These are phyloP conservation scores for Colletotrichum sansevieriae DNA, from an alignment of 2,329 filamentous ascomycete genomes.

Conservation along the genomic window DNA sequence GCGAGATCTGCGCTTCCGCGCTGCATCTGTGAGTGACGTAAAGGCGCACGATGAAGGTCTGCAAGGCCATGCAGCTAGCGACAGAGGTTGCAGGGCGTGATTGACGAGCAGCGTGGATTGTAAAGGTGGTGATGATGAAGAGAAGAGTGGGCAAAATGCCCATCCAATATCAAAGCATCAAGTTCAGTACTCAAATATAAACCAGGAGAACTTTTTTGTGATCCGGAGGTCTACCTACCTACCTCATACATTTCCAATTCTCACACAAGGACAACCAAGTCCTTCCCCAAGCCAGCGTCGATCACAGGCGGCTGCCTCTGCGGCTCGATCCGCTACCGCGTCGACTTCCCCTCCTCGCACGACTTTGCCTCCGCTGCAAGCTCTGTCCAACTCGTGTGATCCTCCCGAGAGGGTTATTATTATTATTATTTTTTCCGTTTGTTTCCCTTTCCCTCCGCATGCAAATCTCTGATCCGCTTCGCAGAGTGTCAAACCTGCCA, in stretches of 20 bases:
- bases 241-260: background rate
- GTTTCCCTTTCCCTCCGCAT: background rate
- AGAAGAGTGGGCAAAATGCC: slow-evolving; percentile 1
- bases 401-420: no score
- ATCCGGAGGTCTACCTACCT: background rate
- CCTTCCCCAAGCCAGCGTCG: slow-evolving; percentile 45
- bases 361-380: slow-evolving; percentile 55
- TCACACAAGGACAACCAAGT: background rate
- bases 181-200: rapidly evolving
- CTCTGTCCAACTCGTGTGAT: background rate
- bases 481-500: slow-evolving; percentile 57
- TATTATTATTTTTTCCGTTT: no score
- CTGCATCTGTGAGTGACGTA: background rate
- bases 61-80: background rate
- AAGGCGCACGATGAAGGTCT: background rate
- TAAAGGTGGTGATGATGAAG: background rate
- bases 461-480: background rate
- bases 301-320: slow-evolving; percentile 67
- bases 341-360: slow-evolving; percentile 60
- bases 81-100: slow-evolving; percentile 45
- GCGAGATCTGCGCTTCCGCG: slow-evolving; percentile 18
- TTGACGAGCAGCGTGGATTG: slow-evolving; percentile 43
- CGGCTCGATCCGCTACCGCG: slow-evolving; percentile 60
- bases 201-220: background rate
- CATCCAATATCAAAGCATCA: background rate